Base-by-base conservation (phyloP, 345 rosid species). In the Euphorbia peplus region DNA sequence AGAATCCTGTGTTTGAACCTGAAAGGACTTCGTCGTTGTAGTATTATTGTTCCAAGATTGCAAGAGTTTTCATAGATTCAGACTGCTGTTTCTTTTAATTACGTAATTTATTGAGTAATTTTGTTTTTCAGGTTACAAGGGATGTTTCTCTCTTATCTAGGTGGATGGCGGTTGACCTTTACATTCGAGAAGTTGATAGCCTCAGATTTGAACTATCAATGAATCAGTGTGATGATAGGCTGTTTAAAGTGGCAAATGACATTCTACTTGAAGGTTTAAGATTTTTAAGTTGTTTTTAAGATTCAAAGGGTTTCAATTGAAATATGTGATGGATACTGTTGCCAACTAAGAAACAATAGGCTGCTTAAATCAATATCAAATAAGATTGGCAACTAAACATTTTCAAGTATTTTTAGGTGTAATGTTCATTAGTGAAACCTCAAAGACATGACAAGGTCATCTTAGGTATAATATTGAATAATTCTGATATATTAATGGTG, bases 91-190 rank as follows among this genome's bases (percentile, higher is more conserved):
- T 72, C 46, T 29, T 37, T 42, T 47, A 53, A 28, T 66, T 41
- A 30, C 22, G 18, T 42, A 60, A 69, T 60, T 24, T 28, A 44
- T 60, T 71, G 54, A 58, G 63, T 57, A 57, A 28, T 68, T 48
- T 67, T 24, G 60, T 63, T 69, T 77, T 83, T 64, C 87, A 93
- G 98, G 97, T 91, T 29, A 93, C 97, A 15, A 91, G 88, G 73
- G 96, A 91, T 78, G 96, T 93, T 55, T 88, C 96, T 56, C 92
- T 93, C 53, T 81, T 93, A 69, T 93, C 98, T 59, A 89, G 98
- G 72, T 93, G 98, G 98, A 91, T 93, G 98, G 88, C 97, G 64
- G 81, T 89, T 53, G 98, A 93, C 84, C 81, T 93, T 53, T 91
- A 91, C 78, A 86, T 88, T 64, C 79, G 96, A 70, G 98, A 91